Conservation (phyloP, 2,329 filamentous ascomycete species). For the Dothistroma pini region DNA sequence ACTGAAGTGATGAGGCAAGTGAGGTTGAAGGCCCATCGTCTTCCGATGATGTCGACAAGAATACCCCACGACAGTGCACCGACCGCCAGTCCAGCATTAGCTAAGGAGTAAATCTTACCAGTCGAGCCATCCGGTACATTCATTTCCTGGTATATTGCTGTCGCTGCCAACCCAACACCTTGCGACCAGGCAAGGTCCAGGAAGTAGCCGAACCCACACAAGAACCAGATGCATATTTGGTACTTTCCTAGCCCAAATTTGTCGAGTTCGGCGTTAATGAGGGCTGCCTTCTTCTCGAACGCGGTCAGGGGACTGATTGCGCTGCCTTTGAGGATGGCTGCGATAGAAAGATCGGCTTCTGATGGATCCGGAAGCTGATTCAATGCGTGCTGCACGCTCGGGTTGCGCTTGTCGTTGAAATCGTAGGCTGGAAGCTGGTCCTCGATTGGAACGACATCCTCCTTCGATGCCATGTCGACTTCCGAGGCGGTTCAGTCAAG, state of each 20-base stretch:
- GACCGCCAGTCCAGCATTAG: constrained; percentile 47
- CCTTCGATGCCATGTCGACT: not conserved
- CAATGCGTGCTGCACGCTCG: not conserved
- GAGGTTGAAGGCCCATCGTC: constrained; percentile 56
- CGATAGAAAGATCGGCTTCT: not conserved
- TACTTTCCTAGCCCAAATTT: constrained; percentile 52
- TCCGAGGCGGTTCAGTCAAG: not conserved
- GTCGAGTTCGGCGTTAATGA: constrained; percentile 49
- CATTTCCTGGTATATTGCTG: constrained; percentile 55
- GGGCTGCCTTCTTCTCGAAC: constrained; percentile 44
- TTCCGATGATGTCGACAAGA: constrained; percentile 52
- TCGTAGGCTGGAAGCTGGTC: not conserved
- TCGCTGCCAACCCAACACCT: constrained; percentile 54
- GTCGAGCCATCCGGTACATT: constrained; percentile 45
- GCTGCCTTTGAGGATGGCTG: constrained; percentile 2
- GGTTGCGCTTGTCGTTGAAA: not conserved
- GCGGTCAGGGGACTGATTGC: constrained; percentile 25
- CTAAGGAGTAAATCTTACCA: constrained; percentile 51
- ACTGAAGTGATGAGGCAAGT: constrained; percentile 54
- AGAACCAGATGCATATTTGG: constrained; percentile 49
- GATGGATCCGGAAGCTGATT: not conserved
- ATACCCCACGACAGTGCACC: constrained; percentile 57
- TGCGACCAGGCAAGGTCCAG: constrained; percentile 58
- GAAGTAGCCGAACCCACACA: constrained; percentile 55
- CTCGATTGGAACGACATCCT: not conserved